Percentiles rank a stretch among this genome's conserved stretches.
These are phyloP conservation scores for Sporothrix variecibatus DNA, from an alignment of 2,329 filamentous ascomycete genomes.

Conservation along the genomic window DNA sequence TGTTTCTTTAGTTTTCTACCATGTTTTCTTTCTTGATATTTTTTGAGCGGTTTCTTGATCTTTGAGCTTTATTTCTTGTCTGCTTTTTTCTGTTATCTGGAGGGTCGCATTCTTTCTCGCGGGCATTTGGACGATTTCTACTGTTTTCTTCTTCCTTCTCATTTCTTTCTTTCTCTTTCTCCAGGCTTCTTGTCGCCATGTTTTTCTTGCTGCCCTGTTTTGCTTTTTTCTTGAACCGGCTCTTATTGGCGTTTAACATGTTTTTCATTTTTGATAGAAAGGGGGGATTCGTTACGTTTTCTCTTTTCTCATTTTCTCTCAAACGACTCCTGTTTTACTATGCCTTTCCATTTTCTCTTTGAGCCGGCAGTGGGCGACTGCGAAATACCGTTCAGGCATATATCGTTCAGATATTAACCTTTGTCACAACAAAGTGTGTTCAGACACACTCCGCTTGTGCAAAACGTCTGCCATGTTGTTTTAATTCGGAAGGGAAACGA, in stretches of 20 bases:
- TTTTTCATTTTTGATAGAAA: not conserved
- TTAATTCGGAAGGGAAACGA: not conserved
- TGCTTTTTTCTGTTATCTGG: not conserved
- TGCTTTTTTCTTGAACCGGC: not conserved
- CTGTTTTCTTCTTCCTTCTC: not conserved
- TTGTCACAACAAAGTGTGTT: not conserved
- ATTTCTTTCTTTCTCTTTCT: not conserved
- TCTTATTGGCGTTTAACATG: not conserved
- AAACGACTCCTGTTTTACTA: not conserved
- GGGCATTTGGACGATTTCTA: constrained; percentile 6
- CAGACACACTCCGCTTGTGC: not conserved
- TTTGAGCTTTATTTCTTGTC: not conserved
- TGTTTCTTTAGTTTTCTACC: not conserved
- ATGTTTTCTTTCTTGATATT: not conserved
- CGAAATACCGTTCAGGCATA: not conserved
- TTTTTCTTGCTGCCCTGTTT: not conserved
- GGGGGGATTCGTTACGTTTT: not conserved
- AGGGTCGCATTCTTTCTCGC: not conserved
- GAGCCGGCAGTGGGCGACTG: not conserved
- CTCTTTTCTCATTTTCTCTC: not conserved
- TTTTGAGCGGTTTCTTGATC: not conserved
- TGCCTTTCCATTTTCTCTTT: not conserved
- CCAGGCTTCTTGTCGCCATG: not conserved
- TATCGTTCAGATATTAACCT: not conserved
- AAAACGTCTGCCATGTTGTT: not conserved